Evolutionary conservation across 129 eudicot species (phyloP).

Genomic region (Silybum marianum): DNA sequence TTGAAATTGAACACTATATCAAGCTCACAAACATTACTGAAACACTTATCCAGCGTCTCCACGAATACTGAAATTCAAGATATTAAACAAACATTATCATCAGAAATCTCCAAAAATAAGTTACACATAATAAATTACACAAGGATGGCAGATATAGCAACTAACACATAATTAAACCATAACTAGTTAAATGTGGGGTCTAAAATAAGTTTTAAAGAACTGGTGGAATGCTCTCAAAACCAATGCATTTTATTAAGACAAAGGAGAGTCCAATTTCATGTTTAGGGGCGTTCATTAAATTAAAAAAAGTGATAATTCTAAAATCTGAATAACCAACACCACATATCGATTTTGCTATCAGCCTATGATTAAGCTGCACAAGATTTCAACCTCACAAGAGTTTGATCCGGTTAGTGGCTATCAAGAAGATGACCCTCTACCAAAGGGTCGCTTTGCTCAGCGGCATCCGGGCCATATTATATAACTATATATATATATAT

Average conservation of each 20-base stretch:
- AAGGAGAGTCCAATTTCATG: neutral
- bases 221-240: neutral
- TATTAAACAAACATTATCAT: conserved; percentile 12
- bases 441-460: neutral
- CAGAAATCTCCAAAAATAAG: neutral
- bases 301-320: neutral
- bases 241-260: neutral
- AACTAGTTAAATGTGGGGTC: neutral
- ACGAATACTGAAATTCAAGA: conserved; percentile 70
- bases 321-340: neutral
- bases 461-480: neutral
- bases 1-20: conserved; percentile 78
- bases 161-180: neutral
- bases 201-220: neutral
- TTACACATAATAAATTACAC: conserved; percentile 6
- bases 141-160: neutral
- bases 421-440: neutral
- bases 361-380: neutral
- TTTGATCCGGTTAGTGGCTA: neutral
- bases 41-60: conserved; percentile 90
- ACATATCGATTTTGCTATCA: neutral
- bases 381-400: neutral
- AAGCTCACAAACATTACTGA: conserved; percentile 87
- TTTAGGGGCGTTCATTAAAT: neutral
- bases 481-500: no score